These are phyloP conservation scores for Phytopythium oedochilum DNA, from an alignment of 352 stramenopile species.

Conservation along the genomic window DNA sequence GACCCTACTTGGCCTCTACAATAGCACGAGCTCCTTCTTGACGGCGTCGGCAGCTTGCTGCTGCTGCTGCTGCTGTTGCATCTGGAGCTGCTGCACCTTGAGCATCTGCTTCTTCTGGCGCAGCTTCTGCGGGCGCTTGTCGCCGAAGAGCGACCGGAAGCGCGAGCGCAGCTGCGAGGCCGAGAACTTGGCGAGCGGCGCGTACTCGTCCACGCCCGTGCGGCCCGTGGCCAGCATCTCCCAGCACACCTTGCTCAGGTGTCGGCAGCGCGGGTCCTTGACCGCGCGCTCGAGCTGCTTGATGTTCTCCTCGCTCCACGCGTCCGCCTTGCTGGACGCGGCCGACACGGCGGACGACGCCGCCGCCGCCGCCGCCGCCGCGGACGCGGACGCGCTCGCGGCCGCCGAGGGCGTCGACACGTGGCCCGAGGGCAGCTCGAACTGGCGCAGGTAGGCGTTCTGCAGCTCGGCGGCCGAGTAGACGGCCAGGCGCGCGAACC, in stretches of 20 bases:
- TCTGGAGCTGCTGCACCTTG: constrained; percentile 47
- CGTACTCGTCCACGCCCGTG: constrained; percentile 70
- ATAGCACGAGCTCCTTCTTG: constrained; percentile 20
- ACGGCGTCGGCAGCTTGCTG: neutral
- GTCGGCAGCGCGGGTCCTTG: constrained; percentile 65
- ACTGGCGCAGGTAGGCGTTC: constrained; percentile 60
- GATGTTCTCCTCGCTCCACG: constrained; percentile 70
- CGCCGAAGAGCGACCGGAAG: constrained; percentile 71
- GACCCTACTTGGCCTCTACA: neutral
- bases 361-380: constrained; percentile 9
- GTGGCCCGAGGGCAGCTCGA: constrained; percentile 32
- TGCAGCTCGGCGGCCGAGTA: constrained; percentile 70
- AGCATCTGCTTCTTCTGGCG: constrained; percentile 61
- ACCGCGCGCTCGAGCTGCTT: constrained; percentile 60
- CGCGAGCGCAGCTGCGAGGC: constrained; percentile 71
- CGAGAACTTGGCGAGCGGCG: constrained; percentile 64
- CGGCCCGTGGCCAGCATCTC: constrained; percentile 67
- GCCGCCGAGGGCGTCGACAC: constrained; percentile 5
- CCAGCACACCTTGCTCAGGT: constrained; percentile 75
- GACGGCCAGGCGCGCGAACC: constrained; percentile 45
- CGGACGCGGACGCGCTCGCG: constrained; percentile 13
- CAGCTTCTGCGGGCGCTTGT: constrained; percentile 72
- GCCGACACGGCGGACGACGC: constrained; percentile 15
- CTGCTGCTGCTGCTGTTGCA: constrained; percentile 13
- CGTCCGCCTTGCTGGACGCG: constrained; percentile 42